Evolutionary conservation across 1,284 basidiomycete genomes (phyloP), one percentile per base, ranked within the genome.

Genomic region (Trametes polyzona): DNA sequence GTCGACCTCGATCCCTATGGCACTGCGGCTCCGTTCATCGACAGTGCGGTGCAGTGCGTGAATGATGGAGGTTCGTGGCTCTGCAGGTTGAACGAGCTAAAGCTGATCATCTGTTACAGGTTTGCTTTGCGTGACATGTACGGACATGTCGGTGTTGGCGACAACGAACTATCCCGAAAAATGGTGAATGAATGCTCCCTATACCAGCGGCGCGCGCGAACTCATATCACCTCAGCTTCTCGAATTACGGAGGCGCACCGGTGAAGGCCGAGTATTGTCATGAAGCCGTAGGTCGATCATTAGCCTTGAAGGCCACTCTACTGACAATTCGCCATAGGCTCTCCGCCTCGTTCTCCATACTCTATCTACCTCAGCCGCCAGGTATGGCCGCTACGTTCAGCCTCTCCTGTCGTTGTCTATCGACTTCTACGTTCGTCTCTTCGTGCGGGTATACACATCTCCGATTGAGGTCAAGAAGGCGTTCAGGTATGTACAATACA

Each of bases 1-100:
- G 88, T 99, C 19, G 97, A 99, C 71, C 81, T 99, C 16, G 96
- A 99, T 71, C 97, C 97, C 0, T 99, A 99, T 70, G 97, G 97
- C 0, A 96, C 95, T 5, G 97, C 97, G 0, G 91, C 95, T 3
- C 95, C 96, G 0, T 99, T 99, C 73, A 87, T 99, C 29, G 97
- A 99, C 67, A 90, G 89, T n/a, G 95, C 96, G 0, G 88, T 99
- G n/a, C 95, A 97, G 67, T 87, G 86, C 53, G 81, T 98, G 2
- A 83, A 85, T 23, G 95, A 97, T 65, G 94, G 91, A 69, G 95
- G 94, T 88, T 49, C 62, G 78, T 61, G 19, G 2, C 27, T n/a
- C 3, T 10, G 5, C 16, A 10, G 14, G 24, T 29, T n/a, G 14
- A 27, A 14, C 8, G 16, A 21, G 23, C 23, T 33, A n/a, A 35